Percentiles rank a stretch among this genome's conserved stretches.
Evolutionary conservation across 192 early-diverging fungal species (phyloP).

Genomic region (Allomyces macrogynus): DNA sequence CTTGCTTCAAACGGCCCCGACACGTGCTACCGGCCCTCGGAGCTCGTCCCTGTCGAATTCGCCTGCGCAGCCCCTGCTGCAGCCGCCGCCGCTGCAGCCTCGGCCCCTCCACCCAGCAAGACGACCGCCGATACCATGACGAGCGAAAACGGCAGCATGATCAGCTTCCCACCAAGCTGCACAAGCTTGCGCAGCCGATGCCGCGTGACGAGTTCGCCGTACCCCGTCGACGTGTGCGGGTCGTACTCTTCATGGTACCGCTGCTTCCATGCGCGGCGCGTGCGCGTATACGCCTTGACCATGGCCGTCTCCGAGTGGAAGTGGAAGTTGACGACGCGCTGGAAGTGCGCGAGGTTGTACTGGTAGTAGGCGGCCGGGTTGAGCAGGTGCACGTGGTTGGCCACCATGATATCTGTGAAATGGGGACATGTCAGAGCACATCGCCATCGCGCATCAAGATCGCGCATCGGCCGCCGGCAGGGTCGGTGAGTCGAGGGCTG

Average conservation of each 20-base stretch:
- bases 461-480: too few species aligned
- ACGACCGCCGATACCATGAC: not conserved
- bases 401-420: not conserved
- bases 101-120: not conserved
- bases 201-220: not conserved
- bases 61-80: not conserved
- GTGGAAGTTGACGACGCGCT: not conserved
- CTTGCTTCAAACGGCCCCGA: not conserved
- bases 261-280: not conserved
- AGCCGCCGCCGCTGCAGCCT: not conserved
- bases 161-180: constrained; percentile 1
- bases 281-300: not conserved
- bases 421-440: too few species aligned
- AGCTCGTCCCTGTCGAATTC: too few species aligned
- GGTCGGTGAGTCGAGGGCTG: too few species aligned
- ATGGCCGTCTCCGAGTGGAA: not conserved
- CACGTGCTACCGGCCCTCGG: not conserved
- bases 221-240: not conserved
- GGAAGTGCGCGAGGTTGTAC: not conserved
- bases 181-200: not conserved
- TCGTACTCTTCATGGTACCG: not conserved
- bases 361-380: not conserved
- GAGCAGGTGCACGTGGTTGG: not conserved
- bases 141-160: constrained; percentile 1
- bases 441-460: too few species aligned